Conservation (phyloP, 2,329 filamentous ascomycete species). For the Paracoccidioides lutzii region DNA sequence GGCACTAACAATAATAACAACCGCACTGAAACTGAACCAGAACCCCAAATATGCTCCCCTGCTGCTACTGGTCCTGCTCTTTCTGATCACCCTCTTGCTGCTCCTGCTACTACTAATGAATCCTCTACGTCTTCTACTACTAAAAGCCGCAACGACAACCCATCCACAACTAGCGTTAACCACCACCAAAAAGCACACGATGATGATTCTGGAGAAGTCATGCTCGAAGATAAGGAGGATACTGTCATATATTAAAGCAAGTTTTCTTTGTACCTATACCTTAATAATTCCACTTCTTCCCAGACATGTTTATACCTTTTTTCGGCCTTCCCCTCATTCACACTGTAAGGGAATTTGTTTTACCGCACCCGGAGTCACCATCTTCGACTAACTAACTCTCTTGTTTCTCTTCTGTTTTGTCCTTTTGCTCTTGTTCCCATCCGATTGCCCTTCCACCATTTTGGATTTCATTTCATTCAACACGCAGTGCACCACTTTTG, state of each 20-base stretch:
- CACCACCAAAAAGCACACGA: constrained; percentile 36
- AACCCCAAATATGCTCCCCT: constrained; percentile 9
- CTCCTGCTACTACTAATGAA: constrained; percentile 21
- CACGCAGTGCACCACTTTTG: neutral
- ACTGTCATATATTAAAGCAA: constrained; percentile 65
- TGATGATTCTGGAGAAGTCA: constrained; percentile 62
- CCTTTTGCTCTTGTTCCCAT: neutral
- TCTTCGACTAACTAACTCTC: no score
- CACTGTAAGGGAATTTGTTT: no score
- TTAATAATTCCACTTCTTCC: no score
- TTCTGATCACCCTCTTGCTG: constrained; percentile 14
- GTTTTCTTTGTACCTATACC: neutral
- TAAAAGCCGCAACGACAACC: neutral
- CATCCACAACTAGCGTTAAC: constrained; percentile 16
- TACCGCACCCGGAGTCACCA: no score
- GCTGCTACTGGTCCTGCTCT: constrained; percentile 15
- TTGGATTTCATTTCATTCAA: neutral
- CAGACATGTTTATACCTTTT: no score
- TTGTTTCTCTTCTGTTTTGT: neutral
- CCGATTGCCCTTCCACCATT: neutral
- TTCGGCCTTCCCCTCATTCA: no score
- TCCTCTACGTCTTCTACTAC: constrained; percentile 24
- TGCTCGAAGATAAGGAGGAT: constrained; percentile 78
- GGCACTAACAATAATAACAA: constrained; percentile 2
- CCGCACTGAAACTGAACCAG: neutral